These are phyloP conservation scores for Cladorrhinum samala DNA, from an alignment of 495 filamentous ascomycete genomes.

Conservation along the genomic window DNA sequence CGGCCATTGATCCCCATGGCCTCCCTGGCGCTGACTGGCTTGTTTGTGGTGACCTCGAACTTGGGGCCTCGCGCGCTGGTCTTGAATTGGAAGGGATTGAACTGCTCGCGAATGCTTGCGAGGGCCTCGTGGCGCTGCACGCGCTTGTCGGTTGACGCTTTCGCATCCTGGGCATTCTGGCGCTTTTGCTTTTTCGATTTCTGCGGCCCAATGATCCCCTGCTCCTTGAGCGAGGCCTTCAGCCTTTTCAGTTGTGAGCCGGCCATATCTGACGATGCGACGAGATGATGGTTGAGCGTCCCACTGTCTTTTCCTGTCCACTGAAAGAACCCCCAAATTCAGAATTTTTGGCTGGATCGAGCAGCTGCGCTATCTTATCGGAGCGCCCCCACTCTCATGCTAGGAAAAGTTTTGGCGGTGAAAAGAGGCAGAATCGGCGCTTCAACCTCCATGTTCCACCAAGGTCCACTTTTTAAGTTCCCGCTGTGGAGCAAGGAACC, in stretches of 20 bases:
- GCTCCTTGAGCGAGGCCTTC: slow-evolving; percentile 78
- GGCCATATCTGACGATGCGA: slow-evolving; percentile 56
- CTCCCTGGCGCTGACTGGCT: slow-evolving; percentile 42
- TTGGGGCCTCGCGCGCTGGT: slow-evolving; percentile 60
- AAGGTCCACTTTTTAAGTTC: neutral
- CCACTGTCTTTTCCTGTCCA: neutral
- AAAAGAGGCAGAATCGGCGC: slow-evolving; percentile 9
- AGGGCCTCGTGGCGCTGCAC: slow-evolving; percentile 69
- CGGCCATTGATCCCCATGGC: slow-evolving; percentile 55
- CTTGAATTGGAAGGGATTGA: slow-evolving; percentile 96
- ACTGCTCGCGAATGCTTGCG: slow-evolving; percentile 80
- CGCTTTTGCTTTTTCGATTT: slow-evolving; percentile 88
- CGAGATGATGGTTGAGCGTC: neutral
- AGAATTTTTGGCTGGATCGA: slow-evolving; percentile 19
- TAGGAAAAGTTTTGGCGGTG: slow-evolving; percentile 26
- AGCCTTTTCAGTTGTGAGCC: slow-evolving; percentile 95
- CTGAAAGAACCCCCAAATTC: neutral
- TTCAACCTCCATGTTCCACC: neutral
- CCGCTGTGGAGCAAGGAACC: neutral
- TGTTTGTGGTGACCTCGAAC: slow-evolving; percentile 65
- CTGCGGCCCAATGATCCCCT: slow-evolving; percentile 80
- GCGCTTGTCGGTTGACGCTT: slow-evolving; percentile 55
- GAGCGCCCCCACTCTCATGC: slow-evolving; percentile 11
- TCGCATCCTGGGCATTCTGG: slow-evolving; percentile 59
- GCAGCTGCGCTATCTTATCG: slow-evolving; percentile 28